These are phyloP conservation scores for Lolium multiflorum DNA, from an alignment of 176 grass and related monocot genomes.

Conservation along the genomic window DNA sequence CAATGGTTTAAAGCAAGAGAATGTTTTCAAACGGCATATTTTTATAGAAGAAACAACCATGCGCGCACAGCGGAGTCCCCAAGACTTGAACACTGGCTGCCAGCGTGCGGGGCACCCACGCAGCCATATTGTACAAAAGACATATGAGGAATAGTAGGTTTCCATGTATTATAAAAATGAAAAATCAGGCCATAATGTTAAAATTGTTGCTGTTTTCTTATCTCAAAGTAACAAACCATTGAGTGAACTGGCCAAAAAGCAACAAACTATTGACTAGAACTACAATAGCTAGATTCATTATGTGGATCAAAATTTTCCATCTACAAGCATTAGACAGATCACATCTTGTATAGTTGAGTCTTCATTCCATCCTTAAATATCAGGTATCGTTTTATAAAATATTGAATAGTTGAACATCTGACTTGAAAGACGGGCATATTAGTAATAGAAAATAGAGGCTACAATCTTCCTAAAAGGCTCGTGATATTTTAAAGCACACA, in stretches of 20 bases:
- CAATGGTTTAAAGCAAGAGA: constrained; percentile 14
- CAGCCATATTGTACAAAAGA: not conserved
- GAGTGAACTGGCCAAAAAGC: not conserved
- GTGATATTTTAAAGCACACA: not conserved
- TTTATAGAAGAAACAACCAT: too few species aligned
- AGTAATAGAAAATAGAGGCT: constrained; percentile 10
- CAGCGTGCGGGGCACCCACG: too few species aligned
- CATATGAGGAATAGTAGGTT: not conserved
- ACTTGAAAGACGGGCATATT: not conserved
- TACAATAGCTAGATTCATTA: not conserved
- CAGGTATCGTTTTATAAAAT: not conserved
- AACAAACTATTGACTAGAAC: not conserved
- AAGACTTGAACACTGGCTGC: too few species aligned
- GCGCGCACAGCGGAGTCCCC: too few species aligned
- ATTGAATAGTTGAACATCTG: not conserved
- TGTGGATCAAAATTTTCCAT: not conserved
- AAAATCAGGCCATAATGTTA: not conserved
- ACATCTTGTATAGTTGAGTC: not conserved
- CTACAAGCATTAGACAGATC: not conserved
- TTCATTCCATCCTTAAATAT: constrained; percentile 19
- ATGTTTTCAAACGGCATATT: not conserved
- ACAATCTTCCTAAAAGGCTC: not conserved
- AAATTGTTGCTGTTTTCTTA: not conserved
- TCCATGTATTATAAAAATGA: not conserved
- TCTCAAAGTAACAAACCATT: not conserved